A percentile compares a stretch with the other conserved stretches of the same genome.
Evolutionary conservation across 225 moss, liverwort and hornwort genomes (phyloP).

Genomic region (Thuidium tamariscinum): DNA sequence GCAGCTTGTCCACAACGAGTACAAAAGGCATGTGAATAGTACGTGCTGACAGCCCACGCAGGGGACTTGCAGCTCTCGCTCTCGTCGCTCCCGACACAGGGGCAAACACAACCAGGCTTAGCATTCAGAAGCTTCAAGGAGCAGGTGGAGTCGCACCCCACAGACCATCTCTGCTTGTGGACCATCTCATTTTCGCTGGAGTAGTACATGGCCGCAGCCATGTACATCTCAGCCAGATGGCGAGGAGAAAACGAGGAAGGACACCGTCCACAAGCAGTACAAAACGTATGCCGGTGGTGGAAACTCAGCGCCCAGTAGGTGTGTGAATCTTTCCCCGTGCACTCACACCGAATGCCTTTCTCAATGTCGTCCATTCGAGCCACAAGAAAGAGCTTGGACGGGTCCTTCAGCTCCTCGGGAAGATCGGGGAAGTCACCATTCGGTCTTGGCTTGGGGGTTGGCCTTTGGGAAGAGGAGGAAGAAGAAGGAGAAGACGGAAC

Average conservation of each 20-base stretch:
- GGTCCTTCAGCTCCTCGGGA: conserved; percentile 40
- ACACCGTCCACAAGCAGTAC: conserved; percentile 57
- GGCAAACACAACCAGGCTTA: conserved; percentile 34
- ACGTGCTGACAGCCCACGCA: conserved; percentile 60
- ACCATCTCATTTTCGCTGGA: conserved; percentile 26
- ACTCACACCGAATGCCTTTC: conserved; percentile 35
- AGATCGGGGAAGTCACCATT: conserved; percentile 35
- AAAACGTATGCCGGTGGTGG: conserved; percentile 54
- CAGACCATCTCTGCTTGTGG: conserved; percentile 37
- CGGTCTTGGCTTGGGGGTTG: not conserved
- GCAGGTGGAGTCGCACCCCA: conserved; percentile 52
- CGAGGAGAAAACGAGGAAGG: conserved; percentile 31
- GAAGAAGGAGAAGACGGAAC: conserved; percentile 15
- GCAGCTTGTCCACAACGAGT: conserved; percentile 46
- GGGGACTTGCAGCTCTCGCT: not conserved
- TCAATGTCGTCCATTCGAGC: conserved; percentile 41
- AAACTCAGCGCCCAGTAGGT: conserved; percentile 59
- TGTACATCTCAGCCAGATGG: conserved; percentile 52
- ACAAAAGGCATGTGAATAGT: conserved; percentile 61
- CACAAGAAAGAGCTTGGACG: conserved; percentile 41
- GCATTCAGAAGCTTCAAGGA: conserved; percentile 34
- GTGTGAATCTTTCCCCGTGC: conserved; percentile 30
- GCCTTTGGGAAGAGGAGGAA: not conserved
- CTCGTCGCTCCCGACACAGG: conserved; percentile 2
- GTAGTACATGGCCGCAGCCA: conserved; percentile 52